A percentile compares a stretch with the other conserved stretches of the same genome.
phyloP scores from a whole-genome alignment of 2,329 filamentous ascomycete species.

The Orbilia javanica region DNA sequence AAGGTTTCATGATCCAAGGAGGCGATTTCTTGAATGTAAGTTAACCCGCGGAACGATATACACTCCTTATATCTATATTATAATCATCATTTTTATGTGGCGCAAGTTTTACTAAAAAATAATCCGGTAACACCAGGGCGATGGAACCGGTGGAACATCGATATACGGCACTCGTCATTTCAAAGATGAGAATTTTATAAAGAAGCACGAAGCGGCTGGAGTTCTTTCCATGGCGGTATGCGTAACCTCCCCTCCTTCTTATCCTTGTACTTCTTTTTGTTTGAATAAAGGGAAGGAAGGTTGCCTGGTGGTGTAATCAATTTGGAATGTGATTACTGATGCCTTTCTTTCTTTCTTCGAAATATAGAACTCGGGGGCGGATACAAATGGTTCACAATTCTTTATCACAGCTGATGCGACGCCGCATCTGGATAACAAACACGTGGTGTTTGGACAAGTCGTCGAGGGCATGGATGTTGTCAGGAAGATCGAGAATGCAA shows the following conservation, averaged over 20 bases:
- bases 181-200: conserved; percentile 86
- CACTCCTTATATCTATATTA: background rate
- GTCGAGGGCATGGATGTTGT: conserved; percentile 91
- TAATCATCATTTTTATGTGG: background rate
- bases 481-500: conserved; percentile 89
- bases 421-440: conserved; percentile 89
- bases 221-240: conserved; percentile 92
- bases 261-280: no score
- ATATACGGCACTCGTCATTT: conserved; percentile 91
- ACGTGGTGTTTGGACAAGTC: conserved; percentile 94
- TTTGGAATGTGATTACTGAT: conserved; percentile 18
- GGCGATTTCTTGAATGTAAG: conserved; percentile 85
- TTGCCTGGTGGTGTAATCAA: no score
- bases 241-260: conserved; percentile 59
- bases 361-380: conserved; percentile 83
- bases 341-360: background rate
- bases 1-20: conserved; percentile 97
- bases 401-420: conserved; percentile 94
- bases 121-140: conserved; percentile 68
- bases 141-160: conserved; percentile 87
- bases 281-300: no score
- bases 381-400: conserved; percentile 96
- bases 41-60: background rate
- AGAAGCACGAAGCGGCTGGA: conserved; percentile 83
- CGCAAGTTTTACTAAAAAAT: background rate